Base-by-base conservation (phyloP, 495 filamentous ascomycete genomes). In the Penicillium lividum region DNA sequence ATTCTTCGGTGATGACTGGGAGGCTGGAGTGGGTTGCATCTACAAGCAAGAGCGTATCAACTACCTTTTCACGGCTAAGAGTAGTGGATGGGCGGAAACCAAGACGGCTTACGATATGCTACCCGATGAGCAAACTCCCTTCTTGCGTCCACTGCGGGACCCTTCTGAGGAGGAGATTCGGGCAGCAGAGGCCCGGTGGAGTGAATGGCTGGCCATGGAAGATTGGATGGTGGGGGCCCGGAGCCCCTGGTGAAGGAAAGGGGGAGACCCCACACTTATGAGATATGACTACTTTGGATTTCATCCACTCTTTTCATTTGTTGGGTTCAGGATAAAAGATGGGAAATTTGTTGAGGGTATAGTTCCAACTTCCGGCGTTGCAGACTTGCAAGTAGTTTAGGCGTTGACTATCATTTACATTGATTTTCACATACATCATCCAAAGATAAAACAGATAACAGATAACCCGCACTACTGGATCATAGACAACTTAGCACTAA, bases 51-150 rank as follows among this genome's bases (percentile, higher is more conserved):
- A 98, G 73, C 82, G 94, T 44, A 77, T 89, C 29, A 98, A 98
- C 66, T 98, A 93, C 66, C 80, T 98, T 36, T 98, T 97, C 66
- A 89, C 92, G 0, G 92, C 92, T n/a, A 98, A 97, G 77, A 92
- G 89, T 66, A 84, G 85, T n/a, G 90, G 86, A 16, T 98, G 92
- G 92, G 78, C 89, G 29, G 77, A 80, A 43, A 91, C 95, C 57
- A 97, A 96, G 77, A 80, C 82, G 56, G 82, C 90, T 53, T 98
- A 98, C 68, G 93, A 98, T 73, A 86, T 90, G 71, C 76, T 82
- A 9, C 81, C 86, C 9, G 84, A 90, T 43, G 90, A 98, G 76
- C 87, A 83, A 47, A 79, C 92, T 5, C 94, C 93, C 0, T 98
- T 93, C 68, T 75, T 98, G 51, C 84, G 84, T 54, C 90, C 93